phyloP scores from a whole-genome alignment of 805 yeast genomes.

The Nadsonia fulvescens region DNA sequence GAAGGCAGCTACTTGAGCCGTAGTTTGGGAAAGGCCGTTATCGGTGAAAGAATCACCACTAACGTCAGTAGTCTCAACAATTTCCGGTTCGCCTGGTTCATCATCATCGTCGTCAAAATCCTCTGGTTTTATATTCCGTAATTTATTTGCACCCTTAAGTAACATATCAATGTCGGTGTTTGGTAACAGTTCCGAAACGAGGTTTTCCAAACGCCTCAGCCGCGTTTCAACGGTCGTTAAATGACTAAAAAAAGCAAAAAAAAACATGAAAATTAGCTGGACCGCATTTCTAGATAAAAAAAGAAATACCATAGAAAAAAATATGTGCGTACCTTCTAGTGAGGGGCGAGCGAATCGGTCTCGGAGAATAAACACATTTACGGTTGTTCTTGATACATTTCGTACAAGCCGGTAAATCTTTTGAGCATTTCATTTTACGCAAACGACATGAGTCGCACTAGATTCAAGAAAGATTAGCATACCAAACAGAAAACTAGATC shows the following conservation, averaged over 20 bases:
- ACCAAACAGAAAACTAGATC: too few relatives aligned
- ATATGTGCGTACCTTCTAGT: constrained; percentile 34
- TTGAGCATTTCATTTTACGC: constrained; percentile 62
- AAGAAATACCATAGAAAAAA: background rate
- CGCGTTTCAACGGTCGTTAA: constrained; percentile 56
- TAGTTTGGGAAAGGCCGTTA: background rate
- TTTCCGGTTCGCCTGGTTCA: constrained; percentile 6
- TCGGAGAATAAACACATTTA: constrained; percentile 65
- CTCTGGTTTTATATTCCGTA: constrained; percentile 10
- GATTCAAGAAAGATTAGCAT: too few relatives aligned
- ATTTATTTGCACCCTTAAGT: too few relatives aligned
- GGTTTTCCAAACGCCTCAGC: constrained; percentile 27
- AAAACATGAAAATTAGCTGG: too few relatives aligned
- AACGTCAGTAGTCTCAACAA: constrained; percentile 1
- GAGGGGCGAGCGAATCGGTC: constrained; percentile 59
- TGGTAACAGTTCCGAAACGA: constrained; percentile 28
- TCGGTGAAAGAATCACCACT: constrained; percentile 1
- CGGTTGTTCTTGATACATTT: constrained; percentile 58
- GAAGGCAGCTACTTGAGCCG: constrained; percentile 1
- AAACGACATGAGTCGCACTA: constrained; percentile 70
- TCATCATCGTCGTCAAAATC: constrained; percentile 3
- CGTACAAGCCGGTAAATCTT: constrained; percentile 56
- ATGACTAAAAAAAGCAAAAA: constrained; percentile 20
- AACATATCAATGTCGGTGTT: constrained; percentile 27
- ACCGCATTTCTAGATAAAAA: too few relatives aligned